These are phyloP conservation scores for Boletus patriciae DNA, from an alignment of 768 basidiomycete species.

Conservation along the genomic window DNA sequence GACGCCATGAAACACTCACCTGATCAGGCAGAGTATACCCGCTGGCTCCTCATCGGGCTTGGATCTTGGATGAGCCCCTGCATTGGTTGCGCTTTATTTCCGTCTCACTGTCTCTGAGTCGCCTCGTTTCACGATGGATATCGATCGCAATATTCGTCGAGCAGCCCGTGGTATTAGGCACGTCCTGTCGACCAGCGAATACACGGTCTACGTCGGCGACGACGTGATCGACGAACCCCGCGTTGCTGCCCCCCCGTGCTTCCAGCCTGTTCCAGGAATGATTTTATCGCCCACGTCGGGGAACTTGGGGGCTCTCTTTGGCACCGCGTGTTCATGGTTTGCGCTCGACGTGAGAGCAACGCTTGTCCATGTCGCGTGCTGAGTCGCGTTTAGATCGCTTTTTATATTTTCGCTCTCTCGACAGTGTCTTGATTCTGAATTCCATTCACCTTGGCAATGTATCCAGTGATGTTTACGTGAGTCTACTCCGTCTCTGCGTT, in stretches of 20 bases:
- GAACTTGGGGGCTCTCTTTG: conserved; percentile 53
- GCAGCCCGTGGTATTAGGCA: conserved; percentile 68
- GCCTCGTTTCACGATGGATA: conserved; percentile 88
- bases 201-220: conserved; percentile 51
- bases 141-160: conserved; percentile 71
- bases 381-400: no score
- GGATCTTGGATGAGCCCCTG: conserved; percentile 79
- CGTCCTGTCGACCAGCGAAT: conserved; percentile 49
- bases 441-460: no score
- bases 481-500: no score
- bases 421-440: no score
- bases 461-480: no score
- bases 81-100: no score
- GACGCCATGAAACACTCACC: conserved; percentile 27
- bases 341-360: no score
- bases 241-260: conserved; percentile 66
- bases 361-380: no score
- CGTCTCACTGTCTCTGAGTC: conserved; percentile 82
- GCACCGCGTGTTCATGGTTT: no score
- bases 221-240: conserved; percentile 36
- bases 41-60: conserved; percentile 84
- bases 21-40: conserved; percentile 41
- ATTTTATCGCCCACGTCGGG: conserved; percentile 61
- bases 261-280: conserved; percentile 28
- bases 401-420: no score